Base-by-base conservation (phyloP, 2,329 filamentous ascomycete species). In the Aspergillus transmontanensis region DNA sequence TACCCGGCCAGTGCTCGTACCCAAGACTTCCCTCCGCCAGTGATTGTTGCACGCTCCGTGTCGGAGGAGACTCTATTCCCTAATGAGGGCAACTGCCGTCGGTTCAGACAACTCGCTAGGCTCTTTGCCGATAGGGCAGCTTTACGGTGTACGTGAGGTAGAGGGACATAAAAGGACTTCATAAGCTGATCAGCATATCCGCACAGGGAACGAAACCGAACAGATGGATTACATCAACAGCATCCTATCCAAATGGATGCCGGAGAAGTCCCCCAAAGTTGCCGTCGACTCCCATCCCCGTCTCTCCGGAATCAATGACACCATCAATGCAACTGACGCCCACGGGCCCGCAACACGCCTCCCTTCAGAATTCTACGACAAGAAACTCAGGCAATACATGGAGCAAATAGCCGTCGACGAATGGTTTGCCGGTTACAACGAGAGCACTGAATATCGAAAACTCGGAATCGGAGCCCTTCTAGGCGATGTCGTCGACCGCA, bases 251-350 rank as follows among this genome's bases (percentile, higher is more conserved):
- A 93, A 91, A 76, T 96, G 90, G 87, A 96, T 98, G 91, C 92
- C 93, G 0, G 84, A 87, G 9, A 84, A 84, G 41, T 84, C 83
- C 34, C 85, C 85, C 12, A 84, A 85, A 45, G 89, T 97, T 10
- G 91, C 90, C 30, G 92, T 98, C 10, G 93, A 97, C 76, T 89
- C 89, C 1, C 89, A 90, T 64, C 95, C 95, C 0, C 85, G 94
- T 51, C 83, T 98, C 14, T 93, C 89, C 6, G 95, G 95, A 59
- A 90, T 99, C 71, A 93, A 96, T 90, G 95, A 99, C 79, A 95
- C 92, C 0, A 86, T 98, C 73, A 98, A 97, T 75, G 88, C 92
- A 7, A 96, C 93, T 0, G 83, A 91, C 14, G 94, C 94, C 2
- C 95, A 98, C 75, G 92, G 92, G 0, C 87, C 90, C 0, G 85